Evolutionary conservation across 1,284 basidiomycete species (phyloP).

Genomic region (Cutaneotrichosporon dermatis): DNA sequence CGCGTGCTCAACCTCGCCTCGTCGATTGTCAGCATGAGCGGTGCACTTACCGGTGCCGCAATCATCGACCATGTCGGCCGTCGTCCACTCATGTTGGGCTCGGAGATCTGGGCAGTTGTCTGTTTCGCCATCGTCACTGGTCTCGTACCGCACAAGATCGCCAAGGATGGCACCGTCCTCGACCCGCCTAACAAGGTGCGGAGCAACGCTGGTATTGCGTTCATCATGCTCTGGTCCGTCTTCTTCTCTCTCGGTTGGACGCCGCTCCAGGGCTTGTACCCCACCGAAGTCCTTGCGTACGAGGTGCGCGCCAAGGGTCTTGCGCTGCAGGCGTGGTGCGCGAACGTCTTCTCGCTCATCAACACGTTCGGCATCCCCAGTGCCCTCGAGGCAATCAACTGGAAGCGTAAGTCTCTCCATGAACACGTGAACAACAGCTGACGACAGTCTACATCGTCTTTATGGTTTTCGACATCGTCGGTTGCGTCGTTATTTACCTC

Average conservation of each 20-base stretch:
- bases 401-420: slow-evolving; percentile 27
- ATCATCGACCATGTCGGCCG: slow-evolving; percentile 31
- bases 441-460: slow-evolving; percentile 55
- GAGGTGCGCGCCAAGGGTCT: slow-evolving; percentile 56
- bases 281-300: slow-evolving; percentile 57
- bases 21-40: slow-evolving; percentile 24
- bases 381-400: slow-evolving; percentile 25
- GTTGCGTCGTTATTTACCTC: slow-evolving; percentile 57
- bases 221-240: slow-evolving; percentile 23
- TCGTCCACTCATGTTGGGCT: slow-evolving; percentile 30
- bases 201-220: slow-evolving; percentile 31
- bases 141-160: slow-evolving; percentile 18
- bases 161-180: background rate
- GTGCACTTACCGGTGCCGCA: slow-evolving; percentile 29
- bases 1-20: slow-evolving; percentile 32
- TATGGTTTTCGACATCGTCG: slow-evolving; percentile 56
- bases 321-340: slow-evolving; percentile 27
- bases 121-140: slow-evolving; percentile 31
- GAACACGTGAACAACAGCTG: slow-evolving; percentile 43
- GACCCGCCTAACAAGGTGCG: slow-evolving; percentile 8
- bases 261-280: slow-evolving; percentile 58
- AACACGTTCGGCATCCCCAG: slow-evolving; percentile 38
- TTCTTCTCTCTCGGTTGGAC: slow-evolving; percentile 56
- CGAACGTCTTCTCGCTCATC: slow-evolving; percentile 26
- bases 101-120: slow-evolving; percentile 18